Evolutionary conservation across 179 eudicot genomes (phyloP), one percentile per base, ranked within the genome.

Genomic region (Patellifolia procumbens): DNA sequence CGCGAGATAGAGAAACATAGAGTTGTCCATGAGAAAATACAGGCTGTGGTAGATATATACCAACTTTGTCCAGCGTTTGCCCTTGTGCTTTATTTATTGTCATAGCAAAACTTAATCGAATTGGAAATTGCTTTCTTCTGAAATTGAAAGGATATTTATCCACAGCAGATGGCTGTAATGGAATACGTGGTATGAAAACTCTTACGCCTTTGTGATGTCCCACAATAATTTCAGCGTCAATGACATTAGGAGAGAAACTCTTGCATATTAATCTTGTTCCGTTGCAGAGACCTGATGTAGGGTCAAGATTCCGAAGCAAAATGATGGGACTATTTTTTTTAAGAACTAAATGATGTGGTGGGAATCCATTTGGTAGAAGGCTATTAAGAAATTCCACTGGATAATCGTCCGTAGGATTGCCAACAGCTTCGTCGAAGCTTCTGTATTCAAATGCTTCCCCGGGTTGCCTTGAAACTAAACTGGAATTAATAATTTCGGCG

Each of bases 231-330:
- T 74, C 45, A 1, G 45, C 56, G 9, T 46, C 56, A n/a, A 79
- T 66, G 2, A 68, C 29, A 46, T 52, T 66, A 3, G 7, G 42
- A 0, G 4, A 46, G 8, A 79, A 68, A 13, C n/a, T 7, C n/a
- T 32, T 53, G 52, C 75, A 79, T 6, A 74, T 45, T 10, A 79
- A 35, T 67, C 74, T 28, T 0, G 75, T 79, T 0, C 74, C 78
- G n/a, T 74, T 79, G 24, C 61, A 60, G 3, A 73, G 13, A 1
- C 74, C 58, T 4, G 58, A 26, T 42, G 59, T 43, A 0, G 59
- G 68, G 8, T 74, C 68, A 2, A 74, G 29, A 42, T 60, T 60
- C 2, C 68, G 53, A 1, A 74, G 58, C 0, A 59, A 35, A 17
- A 52, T 52, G 4, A 52, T n/a, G 0, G 58, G 48, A 16, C 62